Evolutionary conservation across 2,329 filamentous ascomycete species (phyloP).

Genomic region (Sarocladiaceae sp.): DNA sequence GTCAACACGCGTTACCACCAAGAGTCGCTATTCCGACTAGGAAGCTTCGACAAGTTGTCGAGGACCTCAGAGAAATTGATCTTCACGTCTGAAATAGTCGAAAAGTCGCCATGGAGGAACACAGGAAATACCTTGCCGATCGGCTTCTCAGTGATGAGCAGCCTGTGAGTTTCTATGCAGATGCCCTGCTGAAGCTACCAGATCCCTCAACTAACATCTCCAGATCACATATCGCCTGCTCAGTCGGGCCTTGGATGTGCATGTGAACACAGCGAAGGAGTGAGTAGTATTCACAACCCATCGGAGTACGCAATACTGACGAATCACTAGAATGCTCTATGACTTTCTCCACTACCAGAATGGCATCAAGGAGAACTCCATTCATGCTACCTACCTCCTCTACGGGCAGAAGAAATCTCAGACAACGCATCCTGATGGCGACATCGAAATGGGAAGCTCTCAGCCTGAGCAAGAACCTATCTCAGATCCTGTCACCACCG

Average conservation of each 20-base stretch:
- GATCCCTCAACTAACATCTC: conserved; percentile 6
- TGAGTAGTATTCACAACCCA: conserved; percentile 32
- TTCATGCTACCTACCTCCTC: conserved; percentile 92
- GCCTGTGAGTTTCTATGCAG: conserved; percentile 44
- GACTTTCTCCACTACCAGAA: conserved; percentile 77
- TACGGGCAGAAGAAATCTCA: conserved; percentile 56
- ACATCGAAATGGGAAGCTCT: conserved; percentile 65
- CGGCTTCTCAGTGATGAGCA: conserved; percentile 70
- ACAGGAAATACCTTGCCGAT: conserved; percentile 67
- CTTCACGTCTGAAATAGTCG: not conserved
- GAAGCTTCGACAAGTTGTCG: not conserved
- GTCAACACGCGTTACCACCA: conserved; percentile 18
- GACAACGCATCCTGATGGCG: conserved; percentile 43
- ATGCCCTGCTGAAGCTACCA: not conserved
- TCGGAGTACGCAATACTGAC: conserved; percentile 70
- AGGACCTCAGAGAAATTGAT: not conserved
- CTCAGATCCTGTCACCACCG: conserved; percentile 45
- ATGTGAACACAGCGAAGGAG: conserved; percentile 87
- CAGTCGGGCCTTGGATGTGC: conserved; percentile 74
- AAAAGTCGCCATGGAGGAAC: conserved; percentile 45
- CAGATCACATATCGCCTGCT: conserved; percentile 84
- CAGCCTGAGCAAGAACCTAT: conserved; percentile 42
- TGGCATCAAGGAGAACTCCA: conserved; percentile 60
- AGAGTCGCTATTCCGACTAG: not conserved
- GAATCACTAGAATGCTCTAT: conserved; percentile 66